Evolutionary conservation across 495 filamentous ascomycete species (phyloP), one percentile per base, ranked within the genome.

Genomic region (Aspergillus mulundensis): DNA sequence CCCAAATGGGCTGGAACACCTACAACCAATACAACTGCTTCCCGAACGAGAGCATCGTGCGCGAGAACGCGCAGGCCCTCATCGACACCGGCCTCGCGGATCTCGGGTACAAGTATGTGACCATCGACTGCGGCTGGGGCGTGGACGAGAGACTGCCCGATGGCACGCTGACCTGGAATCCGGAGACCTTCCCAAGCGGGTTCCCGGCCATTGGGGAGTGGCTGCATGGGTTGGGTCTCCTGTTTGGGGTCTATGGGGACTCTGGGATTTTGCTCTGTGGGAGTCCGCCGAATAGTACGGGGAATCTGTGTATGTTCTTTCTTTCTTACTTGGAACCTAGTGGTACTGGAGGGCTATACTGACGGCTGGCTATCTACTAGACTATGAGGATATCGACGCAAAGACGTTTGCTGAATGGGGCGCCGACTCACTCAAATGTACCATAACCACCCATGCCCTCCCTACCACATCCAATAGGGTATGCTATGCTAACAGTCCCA

Each of bases 221-320:
- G 51, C 61, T 84, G 25, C 81, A 84, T 60, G 61, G 59, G 7
- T 57, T 76, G 2, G 75, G 73, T 1, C 56, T 84, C 19, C 65
- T 77, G 34, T 85, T 84, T 59, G 82, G 82, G 0, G 70, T 83
- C 0, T 84, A 84, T 55, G 78, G 78, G 14, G 78, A 80, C 38
- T 76, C 72, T 3, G 82, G 81, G 23, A 65, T 73, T 41, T 38
- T 59, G 39, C 47, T 68, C 2, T 73, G 68, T 40, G 59, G 62
- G 7, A 67, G 59, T n/a, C 52, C 58, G 15, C 64, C 66, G 10
- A 55, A 64, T 16, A 60, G 70, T 40, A 57, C 57, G 0, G 70
- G 70, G 1, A 69, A 63, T 58, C 47, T 72, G 42, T 62, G 70
- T 70, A 56, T 45, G 64, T 56, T 10, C 14, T 21, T 18, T 16